Conservation (phyloP, 2,329 filamentous ascomycete species). For the Fusarium caatingaense region DNA sequence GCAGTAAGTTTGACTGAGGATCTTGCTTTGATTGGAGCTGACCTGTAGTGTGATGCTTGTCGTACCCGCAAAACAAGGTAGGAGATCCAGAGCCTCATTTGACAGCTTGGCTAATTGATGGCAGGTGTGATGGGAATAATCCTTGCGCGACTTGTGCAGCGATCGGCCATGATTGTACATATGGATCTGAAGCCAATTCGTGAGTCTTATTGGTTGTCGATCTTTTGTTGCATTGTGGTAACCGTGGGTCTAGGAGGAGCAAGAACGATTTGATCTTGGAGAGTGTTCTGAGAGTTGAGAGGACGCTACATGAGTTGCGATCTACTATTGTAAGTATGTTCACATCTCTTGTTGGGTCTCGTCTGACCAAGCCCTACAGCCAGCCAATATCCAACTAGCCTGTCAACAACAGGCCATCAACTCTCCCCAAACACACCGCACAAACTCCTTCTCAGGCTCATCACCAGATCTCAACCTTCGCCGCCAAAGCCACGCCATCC, state of each 20-base stretch:
- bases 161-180: conserved; percentile 54
- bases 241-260: conserved; percentile 52
- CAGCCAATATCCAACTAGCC: conserved; percentile 15
- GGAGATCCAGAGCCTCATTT: neutral
- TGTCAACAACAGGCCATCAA: conserved; percentile 26
- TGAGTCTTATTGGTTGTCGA: conserved; percentile 40
- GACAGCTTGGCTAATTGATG: conserved; percentile 12
- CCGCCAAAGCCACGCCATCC: conserved; percentile 42
- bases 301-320: conserved; percentile 58
- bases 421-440: conserved; percentile 33
- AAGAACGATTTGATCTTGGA: conserved; percentile 65
- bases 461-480: conserved; percentile 37
- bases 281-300: conserved; percentile 61
- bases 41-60: conserved; percentile 59
- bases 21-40: neutral
- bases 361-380: conserved; percentile 2
- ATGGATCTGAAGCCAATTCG: conserved; percentile 58
- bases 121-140: conserved; percentile 60
- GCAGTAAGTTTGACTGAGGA: conserved; percentile 47
- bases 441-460: conserved; percentile 42
- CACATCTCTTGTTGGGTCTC: neutral
- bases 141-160: conserved; percentile 56
- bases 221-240: neutral
- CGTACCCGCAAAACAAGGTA: conserved; percentile 61
- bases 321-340: conserved; percentile 52